phyloP scores from a whole-genome alignment of 1,284 basidiomycete species.

The Tylopilus sp. region DNA sequence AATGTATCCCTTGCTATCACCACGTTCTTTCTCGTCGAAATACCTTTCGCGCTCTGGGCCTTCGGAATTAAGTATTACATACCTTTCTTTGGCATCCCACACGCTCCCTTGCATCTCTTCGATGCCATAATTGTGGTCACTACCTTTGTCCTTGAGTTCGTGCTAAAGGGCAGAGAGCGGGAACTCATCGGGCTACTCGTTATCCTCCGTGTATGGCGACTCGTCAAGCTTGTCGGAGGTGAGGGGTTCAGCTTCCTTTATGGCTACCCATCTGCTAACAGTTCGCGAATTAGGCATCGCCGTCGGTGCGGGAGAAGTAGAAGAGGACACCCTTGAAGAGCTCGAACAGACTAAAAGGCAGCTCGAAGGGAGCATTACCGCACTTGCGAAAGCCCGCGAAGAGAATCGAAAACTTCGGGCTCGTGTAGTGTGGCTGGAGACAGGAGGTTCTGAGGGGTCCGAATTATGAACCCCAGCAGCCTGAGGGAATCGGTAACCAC shows the following conservation, averaged over 20 bases:
- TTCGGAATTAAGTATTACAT: constrained; percentile 56
- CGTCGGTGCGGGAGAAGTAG: constrained; percentile 66
- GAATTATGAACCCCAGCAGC: constrained; percentile 32
- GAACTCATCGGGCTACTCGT: constrained; percentile 68
- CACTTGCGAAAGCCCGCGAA: constrained; percentile 34
- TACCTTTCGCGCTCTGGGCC: constrained; percentile 62
- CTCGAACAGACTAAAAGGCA: constrained; percentile 46
- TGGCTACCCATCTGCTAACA: constrained; percentile 2
- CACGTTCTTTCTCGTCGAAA: constrained; percentile 69
- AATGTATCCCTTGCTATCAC: constrained; percentile 64
- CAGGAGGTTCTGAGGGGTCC: constrained; percentile 35
- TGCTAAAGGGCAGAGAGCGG: constrained; percentile 58
- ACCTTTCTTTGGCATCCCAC: constrained; percentile 48
- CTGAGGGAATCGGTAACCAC: constrained; percentile 9
- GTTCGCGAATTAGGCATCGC: constrained; percentile 51
- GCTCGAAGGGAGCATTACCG: constrained; percentile 41
- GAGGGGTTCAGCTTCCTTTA: constrained; percentile 10
- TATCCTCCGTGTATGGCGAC: constrained; percentile 69
- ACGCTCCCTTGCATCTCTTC: constrained; percentile 62
- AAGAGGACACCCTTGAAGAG: constrained; percentile 47
- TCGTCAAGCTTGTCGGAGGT: constrained; percentile 77
- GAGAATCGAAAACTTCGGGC: constrained; percentile 37
- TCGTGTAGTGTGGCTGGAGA: constrained; percentile 33
- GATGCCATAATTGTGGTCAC: constrained; percentile 65
- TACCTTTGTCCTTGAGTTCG: constrained; percentile 68